phyloP scores from a whole-genome alignment of 345 rosid species.

The Eucalyptus marginata region DNA sequence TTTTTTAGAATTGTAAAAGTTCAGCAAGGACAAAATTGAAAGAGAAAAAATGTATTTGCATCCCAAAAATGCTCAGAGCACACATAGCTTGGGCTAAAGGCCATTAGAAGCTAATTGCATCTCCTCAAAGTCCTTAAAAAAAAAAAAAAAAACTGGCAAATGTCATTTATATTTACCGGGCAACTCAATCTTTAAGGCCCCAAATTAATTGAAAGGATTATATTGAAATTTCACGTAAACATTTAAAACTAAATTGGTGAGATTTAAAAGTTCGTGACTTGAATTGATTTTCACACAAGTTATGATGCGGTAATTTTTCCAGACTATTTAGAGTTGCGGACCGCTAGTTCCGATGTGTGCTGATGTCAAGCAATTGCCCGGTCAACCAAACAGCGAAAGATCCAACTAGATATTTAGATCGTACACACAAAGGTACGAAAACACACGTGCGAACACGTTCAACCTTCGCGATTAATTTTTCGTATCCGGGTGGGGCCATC shows the following conservation, averaged over 20 bases:
- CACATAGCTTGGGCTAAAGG: no score
- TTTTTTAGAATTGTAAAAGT: no score
- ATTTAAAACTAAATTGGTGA: rapidly evolving
- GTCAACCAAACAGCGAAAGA: not conserved
- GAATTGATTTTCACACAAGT: no score
- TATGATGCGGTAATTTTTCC: rapidly evolving
- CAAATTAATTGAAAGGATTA: rapidly evolving
- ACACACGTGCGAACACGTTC: not conserved
- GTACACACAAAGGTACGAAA: not conserved
- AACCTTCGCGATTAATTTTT: not conserved
- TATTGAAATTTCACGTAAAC: not conserved
- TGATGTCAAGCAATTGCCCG: not conserved
- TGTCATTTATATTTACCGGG: no score
- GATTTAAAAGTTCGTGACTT: rapidly evolving
- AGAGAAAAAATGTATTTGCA: not conserved
- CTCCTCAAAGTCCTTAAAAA: not conserved
- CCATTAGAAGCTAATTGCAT: not conserved
- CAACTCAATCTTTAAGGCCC: not conserved
- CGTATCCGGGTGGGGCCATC: not conserved
- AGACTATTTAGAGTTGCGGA: not conserved
- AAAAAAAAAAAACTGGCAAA: no score
- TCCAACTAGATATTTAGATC: not conserved
- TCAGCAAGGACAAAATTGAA: rapidly evolving
- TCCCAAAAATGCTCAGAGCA: not conserved
- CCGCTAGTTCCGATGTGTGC: not conserved